Evolutionary conservation across 2,329 filamentous ascomycete species (phyloP), one percentile per base, ranked within the genome.

Genomic region (Colletotrichum lentis): DNA sequence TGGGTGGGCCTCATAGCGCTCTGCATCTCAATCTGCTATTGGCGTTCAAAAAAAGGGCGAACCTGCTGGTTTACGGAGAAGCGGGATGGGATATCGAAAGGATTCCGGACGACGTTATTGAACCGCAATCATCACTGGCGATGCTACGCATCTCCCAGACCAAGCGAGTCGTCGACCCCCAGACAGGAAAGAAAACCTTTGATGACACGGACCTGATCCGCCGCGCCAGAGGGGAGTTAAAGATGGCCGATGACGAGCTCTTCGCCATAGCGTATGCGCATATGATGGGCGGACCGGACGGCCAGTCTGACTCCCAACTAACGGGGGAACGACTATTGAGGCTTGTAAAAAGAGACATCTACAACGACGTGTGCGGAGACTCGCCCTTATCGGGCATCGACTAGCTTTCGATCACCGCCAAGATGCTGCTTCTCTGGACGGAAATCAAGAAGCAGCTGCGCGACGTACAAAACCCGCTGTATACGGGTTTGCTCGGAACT

Each of bases 81-180:
- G 76, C 77, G 7, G 71, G 74, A 7, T 83, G 79, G 79, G 71
- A 78, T 35, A 44, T 73, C 8, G 75, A 79, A 8, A 73, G 73
- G 5, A 79, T 83, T 11, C 76, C 78, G 0, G 78, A 81, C 46
- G 67, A 71, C 0, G 75, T 79, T 1, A 18, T 81, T 37, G 60
- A 68, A 0, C 31, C 75, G 4, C 18, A 11, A 0, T 79, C 75
- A 0, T 1, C 71, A 0, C 43, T 81, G 12, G 73, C 65, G 2
- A n/a, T 71, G 24, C 31, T 76, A 14, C 75, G 78, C 39, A 58
- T 78, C n/a, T 14, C 46, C 22, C 70, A 76, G 62, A 75, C 74
- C 6, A 77, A 75, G 63, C 56, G 43, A 0, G 20, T 70, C 2
- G 35, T 66, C 12, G 73, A 80, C 65, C 73, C 74, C 4, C 64